A percentile compares a stretch with the other conserved stretches of the same genome.
phyloP scores from a whole-genome alignment of 169 alveolate species.

The Blepharisma undulans region DNA sequence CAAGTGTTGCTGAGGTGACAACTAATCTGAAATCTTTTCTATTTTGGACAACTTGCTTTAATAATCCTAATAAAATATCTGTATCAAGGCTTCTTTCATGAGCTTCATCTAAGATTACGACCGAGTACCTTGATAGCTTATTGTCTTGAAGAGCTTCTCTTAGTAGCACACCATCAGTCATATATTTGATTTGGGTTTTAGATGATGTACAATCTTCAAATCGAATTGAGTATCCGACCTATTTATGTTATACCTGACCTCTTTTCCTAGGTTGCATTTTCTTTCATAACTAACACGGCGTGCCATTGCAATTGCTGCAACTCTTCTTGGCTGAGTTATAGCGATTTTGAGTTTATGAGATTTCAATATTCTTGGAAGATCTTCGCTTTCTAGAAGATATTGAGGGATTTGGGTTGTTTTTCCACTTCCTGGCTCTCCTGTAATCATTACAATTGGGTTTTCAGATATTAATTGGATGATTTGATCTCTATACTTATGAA shows the following conservation, averaged over 20 bases:
- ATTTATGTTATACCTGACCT: constrained; percentile 65
- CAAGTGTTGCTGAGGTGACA: constrained; percentile 85
- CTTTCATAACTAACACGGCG: constrained; percentile 82
- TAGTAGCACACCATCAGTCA: constrained; percentile 87
- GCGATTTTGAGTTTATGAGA: constrained; percentile 52
- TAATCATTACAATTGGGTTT: constrained; percentile 78
- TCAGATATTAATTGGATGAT: constrained; percentile 89
- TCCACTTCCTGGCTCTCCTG: constrained; percentile 94
- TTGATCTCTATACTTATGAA: constrained; percentile 91
- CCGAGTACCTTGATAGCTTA: constrained; percentile 65
- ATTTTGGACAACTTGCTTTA: constrained; percentile 66
- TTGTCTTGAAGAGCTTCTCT: constrained; percentile 80
- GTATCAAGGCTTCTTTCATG: constrained; percentile 86
- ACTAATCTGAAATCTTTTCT: constrained; percentile 72
- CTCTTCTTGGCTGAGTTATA: constrained; percentile 87
- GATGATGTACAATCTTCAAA: constrained; percentile 77
- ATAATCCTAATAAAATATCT: constrained; percentile 83
- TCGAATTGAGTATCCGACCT: constrained; percentile 81
- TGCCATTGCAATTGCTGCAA: constrained; percentile 89
- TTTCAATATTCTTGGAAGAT: constrained; percentile 52
- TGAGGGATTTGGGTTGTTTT: constrained; percentile 91
- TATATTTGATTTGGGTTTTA: constrained; percentile 73
- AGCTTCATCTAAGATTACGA: constrained; percentile 87
- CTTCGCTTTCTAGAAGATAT: constrained; percentile 55
- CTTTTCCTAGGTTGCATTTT: constrained; percentile 57